phyloP scores from a whole-genome alignment of 306 rosid genomes.

The Prunus dulcis region DNA sequence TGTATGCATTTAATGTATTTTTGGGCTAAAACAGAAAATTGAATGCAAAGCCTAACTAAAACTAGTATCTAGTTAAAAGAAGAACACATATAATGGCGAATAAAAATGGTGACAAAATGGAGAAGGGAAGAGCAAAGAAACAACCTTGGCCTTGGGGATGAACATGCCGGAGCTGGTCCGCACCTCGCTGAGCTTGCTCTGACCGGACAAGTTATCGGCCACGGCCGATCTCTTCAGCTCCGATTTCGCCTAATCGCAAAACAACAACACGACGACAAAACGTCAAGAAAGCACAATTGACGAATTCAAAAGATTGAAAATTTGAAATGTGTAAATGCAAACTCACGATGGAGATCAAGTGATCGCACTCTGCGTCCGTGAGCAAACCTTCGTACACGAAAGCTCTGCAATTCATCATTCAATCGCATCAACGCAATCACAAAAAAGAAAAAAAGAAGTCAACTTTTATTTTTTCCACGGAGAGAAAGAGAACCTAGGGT shows the following conservation, averaged over 20 bases:
- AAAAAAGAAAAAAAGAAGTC: background rate
- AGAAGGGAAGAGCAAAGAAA: background rate
- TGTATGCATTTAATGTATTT: background rate
- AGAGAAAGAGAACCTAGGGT: constrained; percentile 66
- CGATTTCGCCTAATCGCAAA: constrained; percentile 63
- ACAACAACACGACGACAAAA: background rate
- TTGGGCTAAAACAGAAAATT: background rate
- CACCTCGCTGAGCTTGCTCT: constrained; percentile 72
- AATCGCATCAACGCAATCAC: background rate
- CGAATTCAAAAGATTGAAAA: background rate
- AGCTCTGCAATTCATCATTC: constrained; percentile 57
- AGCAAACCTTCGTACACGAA: constrained; percentile 87
- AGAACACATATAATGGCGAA: background rate
- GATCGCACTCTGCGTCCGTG: constrained; percentile 86
- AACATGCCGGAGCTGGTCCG: constrained; percentile 98
- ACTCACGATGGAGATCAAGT: constrained; percentile 87
- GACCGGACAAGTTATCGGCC: constrained; percentile 72
- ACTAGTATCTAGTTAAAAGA: background rate
- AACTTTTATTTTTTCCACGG: background rate
- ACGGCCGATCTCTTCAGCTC: constrained; percentile 97
- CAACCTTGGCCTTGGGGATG: constrained; percentile 81
- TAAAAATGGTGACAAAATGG: background rate
- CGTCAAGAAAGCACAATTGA: background rate
- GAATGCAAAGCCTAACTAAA: background rate
- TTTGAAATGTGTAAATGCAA: background rate